phyloP scores from a whole-genome alignment of 176 grass and related monocot species.

The Coix lacrymajobi region DNA sequence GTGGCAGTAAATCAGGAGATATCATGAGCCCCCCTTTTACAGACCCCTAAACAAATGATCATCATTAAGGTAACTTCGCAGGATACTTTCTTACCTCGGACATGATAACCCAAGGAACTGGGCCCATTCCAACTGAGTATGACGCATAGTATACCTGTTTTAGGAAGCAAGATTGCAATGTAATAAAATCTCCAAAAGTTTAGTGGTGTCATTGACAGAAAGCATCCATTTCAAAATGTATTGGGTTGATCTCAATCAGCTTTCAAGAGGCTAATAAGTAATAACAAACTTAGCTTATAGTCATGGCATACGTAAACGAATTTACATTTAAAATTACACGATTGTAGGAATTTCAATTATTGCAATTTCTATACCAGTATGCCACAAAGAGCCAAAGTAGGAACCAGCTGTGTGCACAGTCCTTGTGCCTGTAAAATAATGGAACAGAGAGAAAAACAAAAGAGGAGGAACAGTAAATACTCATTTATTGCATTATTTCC shows the following conservation, averaged over 20 bases:
- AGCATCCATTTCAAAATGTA: not conserved
- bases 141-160: constrained; percentile 62
- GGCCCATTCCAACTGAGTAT: constrained; percentile 76
- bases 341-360: not conserved
- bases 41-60: not conserved
- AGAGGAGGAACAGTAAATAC: not conserved
- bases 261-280: not conserved
- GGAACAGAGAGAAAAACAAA: constrained; percentile 8
- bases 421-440: constrained; percentile 50
- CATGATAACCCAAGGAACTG: constrained; percentile 87
- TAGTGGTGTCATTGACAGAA: not conserved
- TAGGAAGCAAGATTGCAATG: constrained; percentile 1
- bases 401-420: constrained; percentile 33
- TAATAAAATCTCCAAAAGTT: not conserved
- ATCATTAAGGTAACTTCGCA: not conserved
- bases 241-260: not conserved
- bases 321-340: not conserved
- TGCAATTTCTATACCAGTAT: constrained; percentile 43
- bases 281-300: not conserved
- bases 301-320: not conserved
- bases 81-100: constrained; percentile 52
- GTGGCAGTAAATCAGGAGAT: not conserved
- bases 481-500: not conserved
- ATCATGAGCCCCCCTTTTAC: not conserved
- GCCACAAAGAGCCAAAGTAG: constrained; percentile 61